Base-by-base conservation (phyloP, 106 monocot species). In the Acorus calamus region DNA sequence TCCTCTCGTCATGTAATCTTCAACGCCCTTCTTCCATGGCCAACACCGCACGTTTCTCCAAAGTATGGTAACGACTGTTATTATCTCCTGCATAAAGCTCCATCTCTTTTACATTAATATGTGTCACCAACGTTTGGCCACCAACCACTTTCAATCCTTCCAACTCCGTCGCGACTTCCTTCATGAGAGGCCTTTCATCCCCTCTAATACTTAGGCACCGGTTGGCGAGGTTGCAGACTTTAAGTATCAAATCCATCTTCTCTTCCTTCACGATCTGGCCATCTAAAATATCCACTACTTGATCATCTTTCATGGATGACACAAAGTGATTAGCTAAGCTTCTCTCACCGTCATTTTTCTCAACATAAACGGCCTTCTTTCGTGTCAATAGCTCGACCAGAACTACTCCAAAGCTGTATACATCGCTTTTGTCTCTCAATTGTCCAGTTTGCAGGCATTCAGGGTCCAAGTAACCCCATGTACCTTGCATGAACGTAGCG, bases 131-230 rank as follows among this genome's bases (percentile, higher is more conserved):
- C 28, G 28, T 28, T 28, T 28, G 28, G 28, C 0, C 28, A 28
- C 28, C 28, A 28, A 28, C 28, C 28, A 28, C 28, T 11, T 43
- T 66, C 41, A 66, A 41, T 46, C 53, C 9, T 41, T 46, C 51
- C 2, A 66, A 55, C 54, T 54, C 42, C 44, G 45, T 55, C 6
- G 28, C 52, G 8, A 66, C 66, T 14, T 66, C 54, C 52, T 54
- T 53, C 66, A 66, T 66, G n/a, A 10, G 53, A 8, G 66, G 66
- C 53, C 66, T 66, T 55, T 66, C 66, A 4, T 66, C 66, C 0
- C 66, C 66, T 44, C 5, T 66, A 28, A 28, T 28, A 28, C 28
- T 44, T 45, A 66, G 7, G 44, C 66, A 66, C 13, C 11, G 45
- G 5, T 9, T 53, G 1, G 52, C 10, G 11, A 66, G 14, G 44